Conservation (phyloP, 2,329 filamentous ascomycete species). For the Leptographium procerum region DNA sequence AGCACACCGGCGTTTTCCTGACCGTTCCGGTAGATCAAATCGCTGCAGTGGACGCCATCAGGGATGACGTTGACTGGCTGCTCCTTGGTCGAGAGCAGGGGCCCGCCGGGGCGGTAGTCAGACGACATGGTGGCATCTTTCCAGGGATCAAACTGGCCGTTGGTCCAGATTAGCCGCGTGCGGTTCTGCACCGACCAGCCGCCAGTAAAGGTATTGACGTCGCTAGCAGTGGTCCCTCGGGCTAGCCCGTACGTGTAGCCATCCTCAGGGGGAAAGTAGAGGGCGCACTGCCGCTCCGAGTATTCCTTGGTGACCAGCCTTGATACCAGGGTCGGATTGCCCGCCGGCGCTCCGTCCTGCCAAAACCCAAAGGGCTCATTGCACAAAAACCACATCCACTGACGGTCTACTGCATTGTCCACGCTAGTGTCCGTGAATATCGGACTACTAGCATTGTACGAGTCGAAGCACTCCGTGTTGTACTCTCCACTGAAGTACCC, state of each 20-base stretch:
- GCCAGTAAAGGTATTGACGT: constrained; percentile 26
- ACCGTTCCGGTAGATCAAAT: constrained; percentile 33
- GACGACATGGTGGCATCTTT: constrained; percentile 26
- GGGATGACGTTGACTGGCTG: constrained; percentile 24
- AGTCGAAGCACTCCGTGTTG: constrained; percentile 35
- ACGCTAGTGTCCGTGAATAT: constrained; percentile 25
- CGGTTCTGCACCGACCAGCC: constrained; percentile 29
- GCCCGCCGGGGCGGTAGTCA: constrained; percentile 25
- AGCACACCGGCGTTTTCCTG: constrained; percentile 36
- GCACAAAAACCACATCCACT: constrained; percentile 46
- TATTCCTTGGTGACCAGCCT: constrained; percentile 23
- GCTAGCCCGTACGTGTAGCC: constrained; percentile 23
- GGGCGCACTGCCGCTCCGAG: constrained; percentile 32
- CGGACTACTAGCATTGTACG: constrained; percentile 32
- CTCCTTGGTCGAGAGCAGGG: constrained; percentile 21
- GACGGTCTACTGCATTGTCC: constrained; percentile 32
- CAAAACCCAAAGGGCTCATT: constrained; percentile 34
- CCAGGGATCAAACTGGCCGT: constrained; percentile 31
- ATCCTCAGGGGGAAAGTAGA: constrained; percentile 28
- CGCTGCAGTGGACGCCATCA: constrained; percentile 28
- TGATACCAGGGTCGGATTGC: constrained; percentile 28
- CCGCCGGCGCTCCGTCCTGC: constrained; percentile 33
- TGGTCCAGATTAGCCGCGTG: constrained; percentile 27
- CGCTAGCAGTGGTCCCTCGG: constrained; percentile 20
- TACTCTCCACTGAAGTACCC: constrained; percentile 30